Percentiles rank a stretch among this genome's conserved stretches.
These are phyloP conservation scores for Chalciporus sphaerocephalus DNA, from an alignment of 768 basidiomycete species.

Conservation along the genomic window DNA sequence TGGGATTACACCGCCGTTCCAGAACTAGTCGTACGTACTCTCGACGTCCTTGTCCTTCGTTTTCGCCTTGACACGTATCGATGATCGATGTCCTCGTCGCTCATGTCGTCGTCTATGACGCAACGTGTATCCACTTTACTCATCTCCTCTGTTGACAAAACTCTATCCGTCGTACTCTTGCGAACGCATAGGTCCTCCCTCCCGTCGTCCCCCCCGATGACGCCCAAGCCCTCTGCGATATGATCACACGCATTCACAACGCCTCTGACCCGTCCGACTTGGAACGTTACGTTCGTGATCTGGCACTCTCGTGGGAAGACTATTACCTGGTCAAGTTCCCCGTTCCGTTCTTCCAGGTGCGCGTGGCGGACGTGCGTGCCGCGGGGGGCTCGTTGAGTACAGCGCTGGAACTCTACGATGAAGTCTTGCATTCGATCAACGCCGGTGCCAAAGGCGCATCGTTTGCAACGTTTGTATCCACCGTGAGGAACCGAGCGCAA, in stretches of 20 bases:
- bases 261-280: constrained; percentile 15
- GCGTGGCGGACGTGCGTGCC: constrained; percentile 32
- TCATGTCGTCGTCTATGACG: not conserved
- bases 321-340: constrained; percentile 31
- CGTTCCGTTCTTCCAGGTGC: constrained; percentile 29
- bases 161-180: too few species aligned
- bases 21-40: constrained; percentile 25
- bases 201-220: constrained; percentile 21
- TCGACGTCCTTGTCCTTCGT: not conserved
- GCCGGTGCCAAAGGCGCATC: constrained; percentile 11
- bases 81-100: not conserved
- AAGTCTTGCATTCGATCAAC: constrained; percentile 25
- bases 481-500: constrained; percentile 22
- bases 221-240: constrained; percentile 17
- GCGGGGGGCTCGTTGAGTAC: constrained; percentile 29
- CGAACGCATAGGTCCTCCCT: constrained; percentile 22
- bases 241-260: constrained; percentile 11
- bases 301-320: constrained; percentile 30
- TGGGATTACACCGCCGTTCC: constrained; percentile 27
- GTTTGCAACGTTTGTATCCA: constrained; percentile 26
- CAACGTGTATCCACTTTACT: too few species aligned
- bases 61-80: not conserved
- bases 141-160: too few species aligned
- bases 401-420: constrained; percentile 27
- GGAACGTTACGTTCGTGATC: constrained; percentile 22